Evolutionary conservation across 768 basidiomycete species (phyloP), one percentile per base, ranked within the genome.

Genomic region (Fistulinella prunicolor): DNA sequence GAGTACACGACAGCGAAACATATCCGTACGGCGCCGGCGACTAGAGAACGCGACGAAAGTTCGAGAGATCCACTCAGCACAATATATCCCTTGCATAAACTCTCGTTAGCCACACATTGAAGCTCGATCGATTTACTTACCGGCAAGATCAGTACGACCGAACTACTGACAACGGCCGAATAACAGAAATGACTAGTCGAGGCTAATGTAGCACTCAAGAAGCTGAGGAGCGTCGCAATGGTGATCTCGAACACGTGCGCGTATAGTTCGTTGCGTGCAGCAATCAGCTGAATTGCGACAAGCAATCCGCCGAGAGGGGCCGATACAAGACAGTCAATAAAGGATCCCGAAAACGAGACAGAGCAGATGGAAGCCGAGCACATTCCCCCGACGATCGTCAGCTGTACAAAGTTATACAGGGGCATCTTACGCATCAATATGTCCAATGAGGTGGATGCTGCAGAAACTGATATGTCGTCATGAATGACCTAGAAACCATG

Each of bases 201-300:
- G 0, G 86, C 83, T 35, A 93, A 69, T 2, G 82, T 86, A 24
- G 86, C 89, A 8, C 89, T 75, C 37, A 89, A 47, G 67, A 94
- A 93, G 46, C 88, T 88, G 64, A 88, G 77, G 21, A 92, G 69
- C 3, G 83, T 85, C 4, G 91, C 84, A 42, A 91, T 78, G 12
- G 85, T 87, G 51, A 93, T 89, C 57, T 89, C 89, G 47, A 89
- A 92, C 28, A 93, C 80, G 47, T 88, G 87, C 7, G 78, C 80
- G 58, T 89, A 90, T 14, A 94, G 66, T 61, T 91, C 86, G 57
- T 90, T 88, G 51, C 81, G 76, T 7, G 80, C 78, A 13, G 84
- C 82, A 37, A 89, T 63, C 38, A 85, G 73, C 61, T 94, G 91
- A 14, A 91, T 76, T 35, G 73, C 69, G 21, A 91, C 82, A 24